Conservation (phyloP, 1,139 yeast genomes). For the Yarrowia galli region DNA sequence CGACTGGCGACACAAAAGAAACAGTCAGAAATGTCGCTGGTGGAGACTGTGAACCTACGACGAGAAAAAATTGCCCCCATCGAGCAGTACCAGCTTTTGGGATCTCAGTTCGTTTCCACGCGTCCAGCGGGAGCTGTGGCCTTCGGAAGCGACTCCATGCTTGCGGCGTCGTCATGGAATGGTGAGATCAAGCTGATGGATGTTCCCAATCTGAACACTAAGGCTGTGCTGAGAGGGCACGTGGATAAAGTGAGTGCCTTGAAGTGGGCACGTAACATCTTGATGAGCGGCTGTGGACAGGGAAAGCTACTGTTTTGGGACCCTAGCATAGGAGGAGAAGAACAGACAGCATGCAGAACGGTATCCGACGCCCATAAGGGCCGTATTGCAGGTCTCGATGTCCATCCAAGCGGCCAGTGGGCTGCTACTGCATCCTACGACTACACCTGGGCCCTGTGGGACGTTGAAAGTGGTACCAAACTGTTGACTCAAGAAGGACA, state of each 20-base stretch:
- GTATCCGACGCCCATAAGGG: constrained; percentile 55
- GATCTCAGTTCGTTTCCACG: constrained; percentile 72
- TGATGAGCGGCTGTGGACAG: constrained; percentile 69
- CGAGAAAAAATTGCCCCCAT: constrained; percentile 56
- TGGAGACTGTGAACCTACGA: constrained; percentile 56
- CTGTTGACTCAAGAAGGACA: constrained; percentile 83
- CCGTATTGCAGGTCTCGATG: constrained; percentile 68
- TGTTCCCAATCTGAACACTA: constrained; percentile 52
- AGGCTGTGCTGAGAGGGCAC: constrained; percentile 55
- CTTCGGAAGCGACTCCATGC: constrained; percentile 53
- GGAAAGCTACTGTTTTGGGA: constrained; percentile 62
- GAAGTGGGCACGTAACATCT: constrained; percentile 59
- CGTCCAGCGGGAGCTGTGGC: constrained; percentile 72
- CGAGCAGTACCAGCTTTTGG: constrained; percentile 58
- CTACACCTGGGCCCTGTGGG: constrained; percentile 92
- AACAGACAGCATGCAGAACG: constrained; percentile 43
- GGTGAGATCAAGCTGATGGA: constrained; percentile 70
- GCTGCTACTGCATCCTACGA: constrained; percentile 82
- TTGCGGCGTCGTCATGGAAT: constrained; percentile 82
- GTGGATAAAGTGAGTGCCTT: constrained; percentile 73
- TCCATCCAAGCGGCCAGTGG: constrained; percentile 68
- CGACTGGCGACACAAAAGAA: constrained; percentile 54
- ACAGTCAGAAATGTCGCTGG: constrained; percentile 44
- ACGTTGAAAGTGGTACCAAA: constrained; percentile 58
- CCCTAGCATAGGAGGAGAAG: constrained; percentile 42